Conservation (phyloP, 345 rosid species). For the Eutrema japonicum region DNA sequence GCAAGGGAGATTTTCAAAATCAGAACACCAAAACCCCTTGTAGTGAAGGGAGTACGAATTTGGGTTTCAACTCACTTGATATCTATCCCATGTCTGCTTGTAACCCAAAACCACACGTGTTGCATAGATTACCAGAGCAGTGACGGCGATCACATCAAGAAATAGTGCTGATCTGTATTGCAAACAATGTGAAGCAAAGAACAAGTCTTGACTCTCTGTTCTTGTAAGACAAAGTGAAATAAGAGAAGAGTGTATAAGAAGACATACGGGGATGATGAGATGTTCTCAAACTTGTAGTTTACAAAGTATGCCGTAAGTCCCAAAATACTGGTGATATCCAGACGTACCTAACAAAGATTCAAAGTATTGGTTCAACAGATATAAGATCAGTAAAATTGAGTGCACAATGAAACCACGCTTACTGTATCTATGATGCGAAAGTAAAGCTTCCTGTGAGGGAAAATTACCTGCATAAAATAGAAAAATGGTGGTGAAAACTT, state of each 20-base stretch:
- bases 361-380: slow-evolving; percentile 25
- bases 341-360: slow-evolving; percentile 70
- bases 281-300: slow-evolving; percentile 92
- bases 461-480: slow-evolving; percentile 67
- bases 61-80: slow-evolving; percentile 69
- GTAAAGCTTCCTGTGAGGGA: slow-evolving; percentile 94
- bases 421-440: slow-evolving; percentile 97
- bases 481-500: slow-evolving; percentile 33
- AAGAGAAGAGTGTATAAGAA: slow-evolving; percentile 2
- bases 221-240: neutral
- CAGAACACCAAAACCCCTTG: slow-evolving; percentile 29
- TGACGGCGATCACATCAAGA: slow-evolving; percentile 81
- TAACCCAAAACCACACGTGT: slow-evolving; percentile 92
- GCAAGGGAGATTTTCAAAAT: neutral
- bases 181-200: slow-evolving; percentile 20
- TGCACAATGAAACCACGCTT: slow-evolving; percentile 40
- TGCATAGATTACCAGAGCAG: slow-evolving; percentile 80
- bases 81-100: slow-evolving; percentile 98
- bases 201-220: slow-evolving; percentile 17
- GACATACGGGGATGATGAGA: slow-evolving; percentile 82
- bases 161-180: slow-evolving; percentile 76
- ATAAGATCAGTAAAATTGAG: neutral
- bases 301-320: slow-evolving; percentile 90
- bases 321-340: slow-evolving; percentile 80
- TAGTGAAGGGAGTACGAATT: slow-evolving; percentile 18